Base-by-base conservation (phyloP, 192 early-diverging fungal species). In the Backusella macrospora region DNA sequence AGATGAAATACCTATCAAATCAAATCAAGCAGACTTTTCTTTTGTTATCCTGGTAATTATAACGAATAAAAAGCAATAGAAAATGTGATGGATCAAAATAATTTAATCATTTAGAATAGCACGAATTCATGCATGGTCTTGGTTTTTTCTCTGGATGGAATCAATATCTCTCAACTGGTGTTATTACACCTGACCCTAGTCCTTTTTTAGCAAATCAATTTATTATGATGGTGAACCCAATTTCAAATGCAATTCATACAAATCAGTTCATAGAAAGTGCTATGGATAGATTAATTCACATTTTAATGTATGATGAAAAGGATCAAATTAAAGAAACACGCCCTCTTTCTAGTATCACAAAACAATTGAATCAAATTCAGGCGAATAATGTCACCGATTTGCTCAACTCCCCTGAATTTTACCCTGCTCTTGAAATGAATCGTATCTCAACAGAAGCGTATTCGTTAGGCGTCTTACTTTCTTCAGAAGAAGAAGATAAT, bases 81-180 rank as follows among this genome's bases (percentile, higher is more conserved):
- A 10, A 43, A 43, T 10, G 10, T 4, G 42, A 10, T 9, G 42
- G 42, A 59, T 5, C 45, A 34, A 14, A 23, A 16, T 26, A 38
- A 37, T 40, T 52, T 39, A 12, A 48, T 42, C 34, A 5, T 18
- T 44, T 26, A 34, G 6, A 40, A 43, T 45, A 75, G 73, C 81
- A 83, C 34, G 81, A 83, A 44, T 77, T 83, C 21, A 75, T 83
- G 65, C 81, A 83, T 64, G 81, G 81, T 5, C 62, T 83, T 18
- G 81, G 81, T 13, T 83, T 83, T 65, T 72, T 69, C 26, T 74
- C 76, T 8, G 67, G 68, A 14, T 82, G 77, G 77, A 70, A 71
- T 29, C 62, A 71, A 34, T 69, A 79, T 39, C 15, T 70, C 14
- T 63, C 34, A 15, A 34, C 37, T 6, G 45, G 76, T 59, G 64